A percentile compares a stretch with the other conserved stretches of the same genome.
Conservation (phyloP, 2,329 filamentous ascomycete species). For the Didymellaceae sp. region DNA sequence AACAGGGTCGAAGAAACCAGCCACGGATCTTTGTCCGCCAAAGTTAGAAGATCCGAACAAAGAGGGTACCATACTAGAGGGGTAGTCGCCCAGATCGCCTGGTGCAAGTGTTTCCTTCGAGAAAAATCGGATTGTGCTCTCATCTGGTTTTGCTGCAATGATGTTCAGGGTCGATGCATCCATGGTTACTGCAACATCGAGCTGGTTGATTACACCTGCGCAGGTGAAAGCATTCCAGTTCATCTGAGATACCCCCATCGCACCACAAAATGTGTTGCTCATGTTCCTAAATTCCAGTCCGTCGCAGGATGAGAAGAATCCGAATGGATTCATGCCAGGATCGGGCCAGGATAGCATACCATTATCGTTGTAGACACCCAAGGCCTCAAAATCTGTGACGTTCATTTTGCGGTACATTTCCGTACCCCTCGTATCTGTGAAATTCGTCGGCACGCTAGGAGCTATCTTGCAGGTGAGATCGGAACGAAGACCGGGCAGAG, state of each 20-base stretch:
- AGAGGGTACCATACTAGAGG: neutral
- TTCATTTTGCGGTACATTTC: neutral
- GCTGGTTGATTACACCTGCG: neutral
- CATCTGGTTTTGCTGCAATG: neutral
- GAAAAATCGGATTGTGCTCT: neutral
- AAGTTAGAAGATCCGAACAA: neutral
- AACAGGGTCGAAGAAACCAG: neutral
- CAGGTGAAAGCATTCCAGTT: slow-evolving; percentile 4
- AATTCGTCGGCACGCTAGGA: neutral
- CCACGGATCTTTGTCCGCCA: neutral
- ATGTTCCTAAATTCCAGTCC: too few species aligned
- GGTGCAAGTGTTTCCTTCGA: neutral
- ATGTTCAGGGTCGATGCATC: neutral
- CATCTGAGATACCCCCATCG: neutral
- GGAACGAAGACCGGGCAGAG: neutral
- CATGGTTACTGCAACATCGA: slow-evolving; percentile 1
- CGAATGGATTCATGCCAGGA: neutral
- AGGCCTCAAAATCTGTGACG: neutral
- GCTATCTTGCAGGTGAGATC: neutral
- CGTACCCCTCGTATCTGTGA: neutral
- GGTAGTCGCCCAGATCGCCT: neutral
- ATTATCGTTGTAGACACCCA: neutral
- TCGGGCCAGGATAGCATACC: neutral
- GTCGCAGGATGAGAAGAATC: neutral
- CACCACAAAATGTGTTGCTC: neutral